Percentiles rank a stretch among this genome's conserved stretches.
phyloP scores from a whole-genome alignment of 75 land plant genomes.

The Picea glauca region DNA sequence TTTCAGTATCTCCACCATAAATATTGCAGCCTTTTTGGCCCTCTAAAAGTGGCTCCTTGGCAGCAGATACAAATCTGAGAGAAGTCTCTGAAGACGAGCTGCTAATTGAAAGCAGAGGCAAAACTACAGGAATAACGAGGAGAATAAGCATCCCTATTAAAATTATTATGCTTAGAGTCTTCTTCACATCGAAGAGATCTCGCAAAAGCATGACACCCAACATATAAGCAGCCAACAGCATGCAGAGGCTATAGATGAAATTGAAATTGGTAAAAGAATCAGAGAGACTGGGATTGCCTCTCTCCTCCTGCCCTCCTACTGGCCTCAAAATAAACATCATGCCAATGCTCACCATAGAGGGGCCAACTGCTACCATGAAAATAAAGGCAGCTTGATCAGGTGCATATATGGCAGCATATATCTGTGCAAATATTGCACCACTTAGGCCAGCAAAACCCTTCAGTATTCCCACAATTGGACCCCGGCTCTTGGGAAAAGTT shows the following conservation, averaged over 20 bases:
- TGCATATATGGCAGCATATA: conserved; percentile 64
- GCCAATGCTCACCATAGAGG: conserved; percentile 62
- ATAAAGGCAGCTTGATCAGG: conserved; percentile 83
- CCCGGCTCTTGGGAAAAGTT: conserved; percentile 86
- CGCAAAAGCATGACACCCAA: conserved; percentile 82
- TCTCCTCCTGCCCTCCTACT: conserved; percentile 50
- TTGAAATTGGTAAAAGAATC: conserved; percentile 1
- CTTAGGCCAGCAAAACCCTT: conserved; percentile 94
- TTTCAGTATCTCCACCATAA: neutral
- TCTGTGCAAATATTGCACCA: conserved; percentile 83
- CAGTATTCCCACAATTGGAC: conserved; percentile 89
- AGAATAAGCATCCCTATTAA: conserved; percentile 49
- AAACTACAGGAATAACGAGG: conserved; percentile 44
- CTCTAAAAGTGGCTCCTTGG: conserved; percentile 36
- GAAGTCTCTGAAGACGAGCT: conserved; percentile 9
- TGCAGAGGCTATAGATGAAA: conserved; percentile 62
- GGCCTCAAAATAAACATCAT: conserved; percentile 82
- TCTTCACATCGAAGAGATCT: conserved; percentile 55
- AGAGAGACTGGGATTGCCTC: conserved; percentile 18
- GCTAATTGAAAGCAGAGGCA: conserved; percentile 43
- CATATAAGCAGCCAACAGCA: conserved; percentile 71
- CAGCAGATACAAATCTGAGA: conserved; percentile 9
- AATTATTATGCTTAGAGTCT: conserved; percentile 25
- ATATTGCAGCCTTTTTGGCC: conserved; percentile 20
- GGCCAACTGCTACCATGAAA: conserved; percentile 92